These are phyloP conservation scores for Ceriops decandra DNA, from an alignment of 345 rosid species.

Conservation along the genomic window DNA sequence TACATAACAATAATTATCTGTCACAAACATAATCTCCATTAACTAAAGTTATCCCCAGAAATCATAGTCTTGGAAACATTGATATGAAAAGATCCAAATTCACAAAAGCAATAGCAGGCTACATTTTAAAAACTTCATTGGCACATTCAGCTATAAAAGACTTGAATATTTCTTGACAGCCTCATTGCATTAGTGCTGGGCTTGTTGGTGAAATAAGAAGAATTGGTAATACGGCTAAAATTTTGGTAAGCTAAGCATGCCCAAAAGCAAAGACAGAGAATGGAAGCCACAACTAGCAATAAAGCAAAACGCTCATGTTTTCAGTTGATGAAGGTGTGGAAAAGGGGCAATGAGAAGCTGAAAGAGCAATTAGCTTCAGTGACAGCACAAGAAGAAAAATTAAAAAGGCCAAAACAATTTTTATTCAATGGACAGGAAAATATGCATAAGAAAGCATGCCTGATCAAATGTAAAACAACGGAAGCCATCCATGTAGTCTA, in stretches of 20 bases:
- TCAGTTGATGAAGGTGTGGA: neutral
- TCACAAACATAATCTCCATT: neutral
- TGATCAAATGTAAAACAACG: conserved; percentile 92
- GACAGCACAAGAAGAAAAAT: no score
- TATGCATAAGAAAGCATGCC: conserved; percentile 39
- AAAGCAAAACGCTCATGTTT: neutral
- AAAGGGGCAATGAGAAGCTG: no score
- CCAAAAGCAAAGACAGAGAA: no score
- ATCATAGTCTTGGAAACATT: neutral
- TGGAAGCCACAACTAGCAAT: neutral
- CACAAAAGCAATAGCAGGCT: neutral
- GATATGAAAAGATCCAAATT: neutral
- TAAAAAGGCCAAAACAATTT: neutral
- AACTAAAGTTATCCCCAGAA: neutral
- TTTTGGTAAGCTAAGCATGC: no score
- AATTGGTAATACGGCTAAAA: no score
- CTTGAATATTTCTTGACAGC: neutral
- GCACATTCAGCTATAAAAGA: neutral
- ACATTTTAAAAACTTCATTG: neutral
- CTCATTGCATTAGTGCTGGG: no score
- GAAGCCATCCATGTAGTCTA: conserved; percentile 97
- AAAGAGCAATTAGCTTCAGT: neutral
- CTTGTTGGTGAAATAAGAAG: no score
- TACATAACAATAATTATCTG: neutral
- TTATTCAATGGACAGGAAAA: neutral